Evolutionary conservation across 345 rosid genomes (phyloP).

Genomic region (Gossypium sturtianum): DNA sequence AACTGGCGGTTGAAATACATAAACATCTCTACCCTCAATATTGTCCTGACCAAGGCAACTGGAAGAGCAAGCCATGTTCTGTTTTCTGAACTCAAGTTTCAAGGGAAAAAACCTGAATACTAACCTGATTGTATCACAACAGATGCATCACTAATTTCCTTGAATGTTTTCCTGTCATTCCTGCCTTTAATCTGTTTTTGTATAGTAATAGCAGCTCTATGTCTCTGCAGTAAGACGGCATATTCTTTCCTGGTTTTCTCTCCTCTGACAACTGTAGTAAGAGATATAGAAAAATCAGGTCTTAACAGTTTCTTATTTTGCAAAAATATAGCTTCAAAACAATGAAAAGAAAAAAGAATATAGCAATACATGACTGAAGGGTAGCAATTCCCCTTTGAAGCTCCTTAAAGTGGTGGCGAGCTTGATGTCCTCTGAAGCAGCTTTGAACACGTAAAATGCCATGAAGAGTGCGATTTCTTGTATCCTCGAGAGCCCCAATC

Average conservation of each 20-base stretch:
- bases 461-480: conserved; percentile 93
- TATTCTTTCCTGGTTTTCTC: conserved; percentile 69
- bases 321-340: not conserved
- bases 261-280: conserved; percentile 66
- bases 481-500: conserved; percentile 97
- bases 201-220: conserved; percentile 76
- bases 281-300: conserved; percentile 16
- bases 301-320: not conserved
- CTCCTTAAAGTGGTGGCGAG: conserved; percentile 57
- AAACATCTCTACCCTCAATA: not conserved
- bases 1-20: not conserved
- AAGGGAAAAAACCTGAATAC: not conserved
- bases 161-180: conserved; percentile 35
- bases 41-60: not conserved
- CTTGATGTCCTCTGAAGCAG: conserved; percentile 88
- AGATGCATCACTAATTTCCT: conserved; percentile 46
- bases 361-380: conserved; percentile 77
- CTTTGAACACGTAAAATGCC: conserved; percentile 94
- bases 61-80: not conserved
- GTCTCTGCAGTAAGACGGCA: conserved; percentile 48
- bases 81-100: not conserved
- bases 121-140: conserved; percentile 77
- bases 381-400: conserved; percentile 57
- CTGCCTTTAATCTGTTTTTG: conserved; percentile 64
- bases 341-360: not conserved